Evolutionary conservation across 306 rosid genomes (phyloP).

Genomic region (Morella rubra): DNA sequence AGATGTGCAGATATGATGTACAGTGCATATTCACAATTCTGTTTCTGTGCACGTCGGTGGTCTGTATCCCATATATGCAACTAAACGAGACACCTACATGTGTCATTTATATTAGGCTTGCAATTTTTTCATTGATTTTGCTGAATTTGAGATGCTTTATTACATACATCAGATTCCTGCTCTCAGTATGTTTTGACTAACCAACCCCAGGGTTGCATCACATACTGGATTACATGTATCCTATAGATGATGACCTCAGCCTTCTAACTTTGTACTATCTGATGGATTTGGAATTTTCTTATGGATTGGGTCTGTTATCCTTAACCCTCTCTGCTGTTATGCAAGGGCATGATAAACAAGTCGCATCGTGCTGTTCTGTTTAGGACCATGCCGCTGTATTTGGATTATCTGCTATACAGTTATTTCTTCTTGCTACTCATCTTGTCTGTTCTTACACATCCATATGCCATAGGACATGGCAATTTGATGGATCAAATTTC

Average conservation of each 20-base stretch:
- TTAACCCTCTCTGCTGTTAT: not conserved
- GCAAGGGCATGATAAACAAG: not conserved
- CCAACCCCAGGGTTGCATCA: not conserved
- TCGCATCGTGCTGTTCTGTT: not conserved
- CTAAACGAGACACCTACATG: not conserved
- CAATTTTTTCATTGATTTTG: not conserved
- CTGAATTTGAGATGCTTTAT: not conserved
- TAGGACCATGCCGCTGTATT: not conserved
- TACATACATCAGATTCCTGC: not conserved
- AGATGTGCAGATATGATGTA: not conserved
- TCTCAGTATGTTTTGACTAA: not conserved
- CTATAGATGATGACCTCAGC: not conserved
- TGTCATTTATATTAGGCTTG: not conserved
- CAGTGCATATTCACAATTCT: not conserved
- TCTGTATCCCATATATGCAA: not conserved
- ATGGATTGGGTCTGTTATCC: not conserved
- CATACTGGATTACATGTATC: not conserved
- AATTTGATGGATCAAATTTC: not conserved
- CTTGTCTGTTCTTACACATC: not conserved
- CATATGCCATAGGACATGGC: too few species aligned
- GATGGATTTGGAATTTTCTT: not conserved
- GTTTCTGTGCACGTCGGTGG: not conserved
- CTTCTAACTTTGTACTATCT: not conserved
- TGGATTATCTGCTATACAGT: not conserved
- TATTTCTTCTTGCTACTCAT: not conserved